Conservation (phyloP, 805 yeast genomes). For the Kuraishia piskuri region DNA sequence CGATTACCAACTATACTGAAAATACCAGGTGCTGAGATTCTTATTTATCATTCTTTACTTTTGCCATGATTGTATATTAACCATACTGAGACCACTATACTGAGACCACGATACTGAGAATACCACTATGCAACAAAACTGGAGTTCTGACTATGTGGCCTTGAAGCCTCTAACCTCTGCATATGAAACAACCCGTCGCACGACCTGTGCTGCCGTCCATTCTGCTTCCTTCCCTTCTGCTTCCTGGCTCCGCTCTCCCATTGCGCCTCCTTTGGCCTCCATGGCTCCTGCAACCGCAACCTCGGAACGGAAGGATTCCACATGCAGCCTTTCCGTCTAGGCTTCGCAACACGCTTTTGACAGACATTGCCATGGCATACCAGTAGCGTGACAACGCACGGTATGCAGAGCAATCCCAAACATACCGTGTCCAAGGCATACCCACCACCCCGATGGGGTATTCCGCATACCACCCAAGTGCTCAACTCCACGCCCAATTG, state of each 20-base stretch:
- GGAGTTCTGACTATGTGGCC: too few relatives aligned
- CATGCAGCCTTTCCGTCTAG: not conserved
- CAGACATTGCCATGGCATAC: not conserved
- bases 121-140: too few relatives aligned
- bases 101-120: too few relatives aligned
- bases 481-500: too few relatives aligned
- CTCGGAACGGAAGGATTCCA: not conserved
- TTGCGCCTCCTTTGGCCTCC: not conserved
- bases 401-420: not conserved
- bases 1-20: too few relatives aligned
- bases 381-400: not conserved
- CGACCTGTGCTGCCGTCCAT: not conserved
- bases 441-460: not conserved
- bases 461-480: not conserved
- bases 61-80: too few relatives aligned
- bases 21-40: too few relatives aligned
- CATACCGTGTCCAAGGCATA: not conserved
- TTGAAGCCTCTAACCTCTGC: not conserved
- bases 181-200: not conserved
- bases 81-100: too few relatives aligned
- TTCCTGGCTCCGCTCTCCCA: not conserved
- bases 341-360: not conserved
- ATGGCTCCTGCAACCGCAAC: not conserved
- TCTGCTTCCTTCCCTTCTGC: not conserved
- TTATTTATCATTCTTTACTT: too few relatives aligned